Percentiles rank a stretch among this genome's conserved stretches.
Conservation (phyloP, 108 stramenopile species). For the Aurantiochytrium sp. region DNA sequence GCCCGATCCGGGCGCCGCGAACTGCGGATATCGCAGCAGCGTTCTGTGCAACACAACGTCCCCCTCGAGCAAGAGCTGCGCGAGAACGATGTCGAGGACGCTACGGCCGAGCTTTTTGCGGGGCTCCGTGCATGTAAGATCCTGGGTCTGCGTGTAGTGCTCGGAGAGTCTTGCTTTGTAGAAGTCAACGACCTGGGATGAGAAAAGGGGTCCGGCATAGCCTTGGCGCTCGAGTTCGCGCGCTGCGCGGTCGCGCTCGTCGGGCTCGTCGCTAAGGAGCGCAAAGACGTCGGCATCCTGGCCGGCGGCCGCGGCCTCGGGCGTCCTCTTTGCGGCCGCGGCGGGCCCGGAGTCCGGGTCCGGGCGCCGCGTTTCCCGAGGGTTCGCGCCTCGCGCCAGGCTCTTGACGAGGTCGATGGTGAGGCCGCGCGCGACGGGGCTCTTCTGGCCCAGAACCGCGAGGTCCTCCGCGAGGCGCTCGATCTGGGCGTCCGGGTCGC, state of each 20-base stretch:
- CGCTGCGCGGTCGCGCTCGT: background rate
- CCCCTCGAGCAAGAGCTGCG: background rate
- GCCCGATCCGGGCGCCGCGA: background rate
- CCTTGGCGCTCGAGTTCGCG: background rate
- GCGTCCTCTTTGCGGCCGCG: too few species aligned
- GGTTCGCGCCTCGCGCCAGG: background rate
- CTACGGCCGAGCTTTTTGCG: background rate
- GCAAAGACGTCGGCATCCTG: background rate
- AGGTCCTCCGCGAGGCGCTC: background rate
- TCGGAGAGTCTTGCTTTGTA: background rate
- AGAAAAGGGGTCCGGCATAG: background rate
- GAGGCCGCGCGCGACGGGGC: background rate
- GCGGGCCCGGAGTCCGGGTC: too few species aligned
- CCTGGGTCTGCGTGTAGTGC: background rate
- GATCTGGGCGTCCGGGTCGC: background rate
- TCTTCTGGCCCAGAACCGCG: background rate
- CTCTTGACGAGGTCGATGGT: background rate
- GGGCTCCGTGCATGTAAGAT: too few species aligned
- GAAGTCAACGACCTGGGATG: background rate
- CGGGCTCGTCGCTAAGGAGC: background rate
- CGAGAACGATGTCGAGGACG: background rate
- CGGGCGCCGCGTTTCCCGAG: too few species aligned
- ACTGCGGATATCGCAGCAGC: background rate
- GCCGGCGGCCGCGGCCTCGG: too few species aligned
- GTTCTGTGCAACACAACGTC: background rate